Base-by-base conservation (phyloP, 306 rosid species). In the Oemleria cerasiformis region DNA sequence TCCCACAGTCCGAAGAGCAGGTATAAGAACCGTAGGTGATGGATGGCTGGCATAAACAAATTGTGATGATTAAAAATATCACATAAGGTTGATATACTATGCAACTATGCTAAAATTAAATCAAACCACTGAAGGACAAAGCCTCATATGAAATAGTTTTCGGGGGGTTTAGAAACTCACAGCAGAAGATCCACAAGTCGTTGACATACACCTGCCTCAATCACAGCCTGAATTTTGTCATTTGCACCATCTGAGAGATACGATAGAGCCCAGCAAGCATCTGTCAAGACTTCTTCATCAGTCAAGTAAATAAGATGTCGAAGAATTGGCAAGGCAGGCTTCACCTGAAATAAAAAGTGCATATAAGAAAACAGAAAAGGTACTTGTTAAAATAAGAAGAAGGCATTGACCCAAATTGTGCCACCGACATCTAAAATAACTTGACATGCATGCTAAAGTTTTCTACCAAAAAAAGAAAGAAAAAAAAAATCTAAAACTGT, bases 211-310 rank as follows among this genome's bases (percentile, higher is more conserved):
- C 84, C 86, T 19, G 85, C 73, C 9, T 90, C 92, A 76, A 90
- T 73, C n/a, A 90, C 86, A 70, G 85, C 84, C 72, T 90, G 86
- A 70, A 80, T 82, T 70, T 80, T 85, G 40, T 82, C 89, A 78
- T 80, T 82, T 6, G 86, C 78, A 68, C 84, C 89, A 44, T 87
- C 88, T 23, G 91, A 90, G 78, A 90, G 85, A 78, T 87, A 82
- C 36, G 85, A 82, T 58, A 90, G 85, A 71, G 91, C 86, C 92
- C 92, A 84, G 74, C 88, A 87, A 44, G 87, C 86, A 71, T 90
- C 85, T 49, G 86, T 72, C 75, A 87, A 30, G 55, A 87, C 86
- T 77, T 85, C 92, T 77, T 84, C 86, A 75, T 90, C 96, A 41
- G 54, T 84, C 53, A 70, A 54, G 81, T 76, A 72, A 58, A 85